Evolutionary conservation across 768 basidiomycete genomes (phyloP).

Genomic region (Boletus sensibilis): DNA sequence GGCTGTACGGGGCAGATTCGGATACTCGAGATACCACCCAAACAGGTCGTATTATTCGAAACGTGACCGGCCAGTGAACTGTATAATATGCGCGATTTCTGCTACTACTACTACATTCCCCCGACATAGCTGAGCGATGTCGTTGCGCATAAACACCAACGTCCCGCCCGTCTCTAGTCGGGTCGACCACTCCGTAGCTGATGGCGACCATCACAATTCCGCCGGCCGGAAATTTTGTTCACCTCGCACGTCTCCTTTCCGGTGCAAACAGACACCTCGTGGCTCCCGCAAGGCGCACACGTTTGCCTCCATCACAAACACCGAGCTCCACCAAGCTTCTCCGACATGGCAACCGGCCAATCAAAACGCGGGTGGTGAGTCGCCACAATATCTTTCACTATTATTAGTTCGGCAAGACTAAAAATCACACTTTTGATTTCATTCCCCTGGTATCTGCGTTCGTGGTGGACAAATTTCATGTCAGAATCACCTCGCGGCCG

Average conservation of each 20-base stretch:
- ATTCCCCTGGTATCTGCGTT: constrained; percentile 19
- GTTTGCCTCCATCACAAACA: constrained; percentile 33
- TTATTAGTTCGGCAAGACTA: constrained; percentile 15
- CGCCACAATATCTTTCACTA: constrained; percentile 15
- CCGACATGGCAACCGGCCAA: constrained; percentile 24
- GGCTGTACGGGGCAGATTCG: constrained; percentile 11
- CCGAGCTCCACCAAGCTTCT: constrained; percentile 31
- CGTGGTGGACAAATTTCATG: constrained; percentile 20
- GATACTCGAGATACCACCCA: constrained; percentile 10
- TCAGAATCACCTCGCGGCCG: constrained; percentile 32
- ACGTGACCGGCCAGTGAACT: constrained; percentile 21
- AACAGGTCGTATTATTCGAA: constrained; percentile 25
- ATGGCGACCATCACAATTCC: constrained; percentile 14
- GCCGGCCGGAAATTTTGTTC: constrained; percentile 13
- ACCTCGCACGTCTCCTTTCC: constrained; percentile 23
- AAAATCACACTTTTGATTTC: constrained; percentile 25
- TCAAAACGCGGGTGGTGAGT: constrained; percentile 31
- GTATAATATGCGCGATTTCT: constrained; percentile 23
- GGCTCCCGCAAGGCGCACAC: constrained; percentile 34
- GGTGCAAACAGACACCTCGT: constrained; percentile 27
- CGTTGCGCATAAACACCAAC: constrained; percentile 32
- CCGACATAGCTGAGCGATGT: constrained; percentile 22
- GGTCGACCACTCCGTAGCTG: constrained; percentile 18
- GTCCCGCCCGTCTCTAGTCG: constrained; percentile 22
- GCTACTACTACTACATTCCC: constrained; percentile 3